Evolutionary conservation across 345 rosid genomes (phyloP), one percentile per base, ranked within the genome.

Genomic region (Firmiana major): DNA sequence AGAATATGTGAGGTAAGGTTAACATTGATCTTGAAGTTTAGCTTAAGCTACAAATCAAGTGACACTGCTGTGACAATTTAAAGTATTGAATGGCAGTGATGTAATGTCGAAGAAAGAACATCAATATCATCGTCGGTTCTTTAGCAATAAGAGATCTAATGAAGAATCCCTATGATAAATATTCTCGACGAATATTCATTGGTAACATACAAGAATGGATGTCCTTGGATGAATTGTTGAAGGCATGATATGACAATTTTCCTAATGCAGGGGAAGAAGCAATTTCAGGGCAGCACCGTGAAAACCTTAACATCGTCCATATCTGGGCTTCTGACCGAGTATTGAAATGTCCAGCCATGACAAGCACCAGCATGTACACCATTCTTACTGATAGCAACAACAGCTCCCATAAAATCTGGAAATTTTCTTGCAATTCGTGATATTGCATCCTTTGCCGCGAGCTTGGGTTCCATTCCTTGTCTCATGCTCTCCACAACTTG

Each of bases 401-500:
- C 88, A 46, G 98, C 99, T 63, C 99, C 99, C n/a, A 93, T 87
- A 42, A 89, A 95, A 79, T 88, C 81, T 0, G 96, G 97, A 78
- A 86, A 95, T 73, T 88, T 95, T 81, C 83, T 87, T 0, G 93
- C 77, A 1, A 93, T 95, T 81, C 98, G 83, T 4, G 87, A 84
- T 26, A 95, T 90, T 40, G 99, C 99, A 78, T 93, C 98, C 79
- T 88, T 80, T 1, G 94, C 93, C 12, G 99, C 99, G 66, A 76
- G 55, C 77, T 80, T 81, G n/a, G 98, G 98, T 79, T 86, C 92
- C 96, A 93, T 87, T 63, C 99, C 98, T 72, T 34, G 79, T 86
- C 99, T 89, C 98, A 92, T 95, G 48, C 97, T 95, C 84, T 93
- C 99, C 79, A 95, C 98, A 24, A 88, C 96, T 86, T 95, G 97